Evolutionary conservation across 2,329 filamentous ascomycete genomes (phyloP).

Genomic region (Fusarium drepaniforme): DNA sequence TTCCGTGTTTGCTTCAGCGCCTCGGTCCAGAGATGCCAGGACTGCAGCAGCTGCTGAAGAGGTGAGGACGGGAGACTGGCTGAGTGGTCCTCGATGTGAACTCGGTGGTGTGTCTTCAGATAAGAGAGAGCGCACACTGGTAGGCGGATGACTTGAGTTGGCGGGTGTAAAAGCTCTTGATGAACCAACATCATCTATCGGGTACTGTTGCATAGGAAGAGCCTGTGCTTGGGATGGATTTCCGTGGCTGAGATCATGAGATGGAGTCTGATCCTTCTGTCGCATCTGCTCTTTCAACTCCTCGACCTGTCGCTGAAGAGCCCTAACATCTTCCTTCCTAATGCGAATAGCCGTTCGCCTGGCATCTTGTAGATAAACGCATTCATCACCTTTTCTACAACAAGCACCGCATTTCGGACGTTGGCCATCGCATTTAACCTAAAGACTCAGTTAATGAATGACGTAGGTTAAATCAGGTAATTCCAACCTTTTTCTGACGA

Average conservation of each 20-base stretch:
- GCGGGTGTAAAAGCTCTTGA: background rate
- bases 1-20: background rate
- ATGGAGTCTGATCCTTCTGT: background rate
- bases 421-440: constrained; percentile 2
- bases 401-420: background rate
- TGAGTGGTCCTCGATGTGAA: background rate
- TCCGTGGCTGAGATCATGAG: background rate
- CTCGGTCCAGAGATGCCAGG: background rate
- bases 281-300: constrained; percentile 4
- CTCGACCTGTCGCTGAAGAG: constrained; percentile 1
- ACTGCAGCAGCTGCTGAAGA: background rate
- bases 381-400: background rate
- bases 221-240: background rate
- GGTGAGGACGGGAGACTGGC: background rate
- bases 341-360: background rate
- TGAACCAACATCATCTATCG: background rate
- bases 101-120: background rate
- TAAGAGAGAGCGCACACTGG: background rate
- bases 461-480: background rate
- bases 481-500: background rate
- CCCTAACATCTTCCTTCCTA: constrained; percentile 5
- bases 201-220: background rate
- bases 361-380: background rate
- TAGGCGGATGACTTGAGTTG: background rate
- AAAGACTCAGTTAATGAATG: background rate